phyloP scores from a whole-genome alignment of 2,329 filamentous ascomycete genomes.

The Monilinia fructigena region DNA sequence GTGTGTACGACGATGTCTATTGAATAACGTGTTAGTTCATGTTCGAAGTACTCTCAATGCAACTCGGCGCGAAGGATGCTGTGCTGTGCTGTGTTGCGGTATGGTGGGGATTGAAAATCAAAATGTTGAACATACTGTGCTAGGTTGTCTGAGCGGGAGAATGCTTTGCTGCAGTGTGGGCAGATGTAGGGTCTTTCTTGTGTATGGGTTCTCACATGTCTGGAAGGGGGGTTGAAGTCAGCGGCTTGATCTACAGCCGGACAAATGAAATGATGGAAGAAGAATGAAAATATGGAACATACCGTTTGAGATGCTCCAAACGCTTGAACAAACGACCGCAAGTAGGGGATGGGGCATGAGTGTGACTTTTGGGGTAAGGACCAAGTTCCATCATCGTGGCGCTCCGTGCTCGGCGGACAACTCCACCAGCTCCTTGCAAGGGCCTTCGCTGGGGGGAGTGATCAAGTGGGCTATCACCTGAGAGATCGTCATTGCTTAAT shows the following conservation, averaged over 20 bases:
- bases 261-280: constrained; percentile 33
- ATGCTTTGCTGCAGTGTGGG: constrained; percentile 97
- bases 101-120: constrained; percentile 14
- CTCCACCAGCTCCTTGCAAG: constrained; percentile 70
- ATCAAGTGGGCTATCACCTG: constrained; percentile 58
- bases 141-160: constrained; percentile 97
- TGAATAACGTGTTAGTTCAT: constrained; percentile 32
- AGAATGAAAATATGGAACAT: constrained; percentile 53
- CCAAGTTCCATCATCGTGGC: constrained; percentile 96
- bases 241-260: constrained; percentile 46
- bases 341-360: constrained; percentile 97
- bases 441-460: constrained; percentile 61
- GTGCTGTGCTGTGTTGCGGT: constrained; percentile 31
- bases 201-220: constrained; percentile 98
- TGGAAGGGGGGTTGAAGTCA: constrained; percentile 50
- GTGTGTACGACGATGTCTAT: constrained; percentile 73
- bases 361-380: constrained; percentile 96
- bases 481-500: constrained; percentile 61
- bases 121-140: constrained; percentile 70
- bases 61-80: constrained; percentile 41
- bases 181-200: constrained; percentile 99
- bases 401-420: constrained; percentile 85
- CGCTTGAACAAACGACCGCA: constrained; percentile 98
- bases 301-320: constrained; percentile 98
- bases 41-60: constrained; percentile 21